A percentile compares a stretch with the other conserved stretches of the same genome.
Evolutionary conservation across 129 eudicot genomes (phyloP).

Genomic region (Mikania micrantha): DNA sequence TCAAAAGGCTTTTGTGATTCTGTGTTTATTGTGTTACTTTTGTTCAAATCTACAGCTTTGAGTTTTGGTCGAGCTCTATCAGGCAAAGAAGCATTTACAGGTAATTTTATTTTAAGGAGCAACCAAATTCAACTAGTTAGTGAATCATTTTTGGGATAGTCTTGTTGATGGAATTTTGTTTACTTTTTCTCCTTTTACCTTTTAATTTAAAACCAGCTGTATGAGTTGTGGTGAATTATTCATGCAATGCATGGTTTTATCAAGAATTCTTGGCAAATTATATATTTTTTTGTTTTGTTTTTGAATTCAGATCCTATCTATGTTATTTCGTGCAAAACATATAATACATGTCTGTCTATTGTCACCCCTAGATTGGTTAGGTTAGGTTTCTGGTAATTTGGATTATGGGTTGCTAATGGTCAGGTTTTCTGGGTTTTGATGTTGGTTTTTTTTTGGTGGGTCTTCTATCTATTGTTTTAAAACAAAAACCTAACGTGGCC

Average conservation of each 20-base stretch:
- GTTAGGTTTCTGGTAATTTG: no score
- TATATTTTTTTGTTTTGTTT: neutral
- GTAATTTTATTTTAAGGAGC: neutral
- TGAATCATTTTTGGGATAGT: slow-evolving; percentile 13
- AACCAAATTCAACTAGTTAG: neutral
- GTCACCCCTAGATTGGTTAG: no score
- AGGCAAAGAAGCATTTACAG: neutral
- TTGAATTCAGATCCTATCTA: neutral
- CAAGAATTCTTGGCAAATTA: neutral
- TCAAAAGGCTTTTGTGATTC: neutral
- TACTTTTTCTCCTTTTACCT: neutral
- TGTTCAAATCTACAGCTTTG: neutral
- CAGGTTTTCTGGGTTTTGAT: no score
- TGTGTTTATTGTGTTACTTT: slow-evolving; percentile 8
- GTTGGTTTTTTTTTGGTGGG: no score
- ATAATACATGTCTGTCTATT: neutral
- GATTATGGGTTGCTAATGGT: no score
- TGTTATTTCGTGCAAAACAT: neutral
- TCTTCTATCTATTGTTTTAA: no score
- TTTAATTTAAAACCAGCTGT: neutral
- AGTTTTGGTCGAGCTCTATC: neutral
- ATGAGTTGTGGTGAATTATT: slow-evolving; percentile 2
- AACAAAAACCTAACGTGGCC: no score
- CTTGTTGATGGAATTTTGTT: slow-evolving; percentile 2
- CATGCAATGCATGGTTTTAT: neutral